Percentiles rank a stretch among this genome's conserved stretches.
These are phyloP conservation scores for Yamadazyma siamensis DNA, from an alignment of 1,139 yeast genomes.

Conservation along the genomic window DNA sequence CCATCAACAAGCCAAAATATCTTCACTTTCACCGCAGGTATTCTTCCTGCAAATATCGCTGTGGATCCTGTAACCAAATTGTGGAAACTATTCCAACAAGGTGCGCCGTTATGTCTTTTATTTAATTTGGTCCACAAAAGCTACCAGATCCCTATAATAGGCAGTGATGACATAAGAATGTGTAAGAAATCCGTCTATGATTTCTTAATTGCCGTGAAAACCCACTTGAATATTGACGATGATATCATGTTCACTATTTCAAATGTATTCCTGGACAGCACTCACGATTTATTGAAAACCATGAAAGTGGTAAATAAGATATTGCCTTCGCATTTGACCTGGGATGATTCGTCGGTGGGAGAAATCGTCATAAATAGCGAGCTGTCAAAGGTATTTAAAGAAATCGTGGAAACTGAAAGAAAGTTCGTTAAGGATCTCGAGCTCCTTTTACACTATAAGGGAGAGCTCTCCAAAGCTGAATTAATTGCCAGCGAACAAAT, in stretches of 20 bases:
- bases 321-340: constrained; percentile 18
- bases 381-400: constrained; percentile 77
- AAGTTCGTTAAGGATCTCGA: constrained; percentile 91
- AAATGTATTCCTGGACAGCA: constrained; percentile 79
- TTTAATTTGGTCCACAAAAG: constrained; percentile 53
- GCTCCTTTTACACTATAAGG: constrained; percentile 61
- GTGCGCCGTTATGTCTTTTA: constrained; percentile 84
- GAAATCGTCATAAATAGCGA: constrained; percentile 44
- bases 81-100: constrained; percentile 87
- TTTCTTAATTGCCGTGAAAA: constrained; percentile 83
- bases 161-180: constrained; percentile 74
- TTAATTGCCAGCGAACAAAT: constrained; percentile 75
- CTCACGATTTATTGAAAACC: constrained; percentile 73
- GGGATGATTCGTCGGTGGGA: constrained; percentile 15
- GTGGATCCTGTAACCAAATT: constrained; percentile 93
- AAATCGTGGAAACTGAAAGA: constrained; percentile 84
- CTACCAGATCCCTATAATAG: constrained; percentile 50
- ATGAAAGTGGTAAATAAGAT: constrained; percentile 66
- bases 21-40: constrained; percentile 71
- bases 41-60: constrained; percentile 64
- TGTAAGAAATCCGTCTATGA: constrained; percentile 91
- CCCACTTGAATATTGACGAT: constrained; percentile 70
- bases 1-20: no score
- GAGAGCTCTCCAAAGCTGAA: constrained; percentile 63
- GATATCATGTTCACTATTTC: constrained; percentile 81